A percentile compares a stretch with the other conserved stretches of the same genome.
Evolutionary conservation across 2,329 filamentous ascomycete species (phyloP).

Genomic region (Talaromyces pinophilus): DNA sequence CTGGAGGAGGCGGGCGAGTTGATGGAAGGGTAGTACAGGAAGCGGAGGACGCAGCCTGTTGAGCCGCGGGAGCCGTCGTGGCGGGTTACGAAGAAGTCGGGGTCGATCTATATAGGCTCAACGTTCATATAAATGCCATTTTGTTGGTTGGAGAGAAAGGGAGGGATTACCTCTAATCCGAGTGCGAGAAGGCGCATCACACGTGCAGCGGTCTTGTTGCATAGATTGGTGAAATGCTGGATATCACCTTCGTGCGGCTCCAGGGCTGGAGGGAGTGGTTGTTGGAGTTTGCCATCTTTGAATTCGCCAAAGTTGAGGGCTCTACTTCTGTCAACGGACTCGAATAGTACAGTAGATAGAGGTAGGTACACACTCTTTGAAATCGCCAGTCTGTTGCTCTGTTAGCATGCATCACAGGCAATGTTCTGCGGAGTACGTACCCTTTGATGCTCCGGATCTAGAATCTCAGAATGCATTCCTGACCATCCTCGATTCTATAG

Average conservation of each 20-base stretch:
- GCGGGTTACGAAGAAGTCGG: slow-evolving; percentile 61
- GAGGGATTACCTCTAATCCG: slow-evolving; percentile 63
- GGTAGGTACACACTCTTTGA: slow-evolving; percentile 68
- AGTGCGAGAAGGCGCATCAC: slow-evolving; percentile 76
- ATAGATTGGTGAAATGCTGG: slow-evolving; percentile 66
- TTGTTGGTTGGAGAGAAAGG: neutral
- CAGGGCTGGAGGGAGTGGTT: slow-evolving; percentile 72
- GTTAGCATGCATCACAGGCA: slow-evolving; percentile 9
- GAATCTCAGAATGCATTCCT: slow-evolving; percentile 80
- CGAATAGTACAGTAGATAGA: no score
- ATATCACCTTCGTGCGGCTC: slow-evolving; percentile 61
- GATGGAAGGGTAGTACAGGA: slow-evolving; percentile 71
- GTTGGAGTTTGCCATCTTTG: slow-evolving; percentile 65
- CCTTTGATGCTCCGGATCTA: slow-evolving; percentile 81
- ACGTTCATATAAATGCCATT: neutral
- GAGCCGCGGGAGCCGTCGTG: slow-evolving; percentile 56
- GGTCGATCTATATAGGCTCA: slow-evolving; percentile 40
- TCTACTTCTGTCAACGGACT: slow-evolving; percentile 48
- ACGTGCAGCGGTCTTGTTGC: slow-evolving; percentile 69
- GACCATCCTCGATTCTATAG: slow-evolving; percentile 82
- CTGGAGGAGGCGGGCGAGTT: slow-evolving; percentile 45
- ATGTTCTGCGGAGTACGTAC: slow-evolving; percentile 48
- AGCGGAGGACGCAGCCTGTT: slow-evolving; percentile 63
- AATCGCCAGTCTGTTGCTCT: slow-evolving; percentile 68
- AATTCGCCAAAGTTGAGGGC: slow-evolving; percentile 92